Evolutionary conservation across 108 stramenopile genomes (phyloP), one percentile per base, ranked within the genome.

Genomic region (Tribonema minus): DNA sequence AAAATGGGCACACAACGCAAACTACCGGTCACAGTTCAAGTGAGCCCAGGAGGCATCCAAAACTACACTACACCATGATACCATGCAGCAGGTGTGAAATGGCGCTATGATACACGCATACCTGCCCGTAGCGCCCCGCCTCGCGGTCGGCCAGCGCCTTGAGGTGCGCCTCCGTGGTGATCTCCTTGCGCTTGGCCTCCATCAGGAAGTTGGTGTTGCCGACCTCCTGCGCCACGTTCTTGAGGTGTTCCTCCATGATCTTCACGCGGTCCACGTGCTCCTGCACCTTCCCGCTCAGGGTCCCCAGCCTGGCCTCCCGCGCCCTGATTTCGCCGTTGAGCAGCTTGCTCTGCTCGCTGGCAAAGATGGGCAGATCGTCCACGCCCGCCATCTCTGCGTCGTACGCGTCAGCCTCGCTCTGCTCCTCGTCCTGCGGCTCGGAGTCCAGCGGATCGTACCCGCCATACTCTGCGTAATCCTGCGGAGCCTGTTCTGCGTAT

Each of bases 201-300:
- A 91, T 74, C 31, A 94, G 71, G 2, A 85, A 84, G 64, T 92
- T 90, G 3, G 93, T 92, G 80, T 92, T 90, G 28, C 82, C 72
- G 12, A 92, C 87, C 69, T 94, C 93, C 74, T 90, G 90, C 37
- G 87, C 85, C 25, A 94, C 87, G 67, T 90, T 91, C 62, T 89
- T 88, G 58, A 94, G 69, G 82, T 92, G 93, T 71, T 92, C 93
- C 12, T 85, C 86, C 87, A 92, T 94, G 12, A 92, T 82, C 23
- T 46, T 40, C 35, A 90, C 72, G 0, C 93, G 90, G 61, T 92
- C 91, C 54, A 67, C 65, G 62, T 91, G 75, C 37, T 87, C 83
- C 23, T 15, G 31, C n/a, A 87, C 40, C 29, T 63, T 38, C 30
- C 60, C 64, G 15, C 38, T 37, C 32, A 20, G 37, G 60, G 58